Conservation (phyloP, 176 grass and related monocot species). For the Eragrostis curvula region DNA sequence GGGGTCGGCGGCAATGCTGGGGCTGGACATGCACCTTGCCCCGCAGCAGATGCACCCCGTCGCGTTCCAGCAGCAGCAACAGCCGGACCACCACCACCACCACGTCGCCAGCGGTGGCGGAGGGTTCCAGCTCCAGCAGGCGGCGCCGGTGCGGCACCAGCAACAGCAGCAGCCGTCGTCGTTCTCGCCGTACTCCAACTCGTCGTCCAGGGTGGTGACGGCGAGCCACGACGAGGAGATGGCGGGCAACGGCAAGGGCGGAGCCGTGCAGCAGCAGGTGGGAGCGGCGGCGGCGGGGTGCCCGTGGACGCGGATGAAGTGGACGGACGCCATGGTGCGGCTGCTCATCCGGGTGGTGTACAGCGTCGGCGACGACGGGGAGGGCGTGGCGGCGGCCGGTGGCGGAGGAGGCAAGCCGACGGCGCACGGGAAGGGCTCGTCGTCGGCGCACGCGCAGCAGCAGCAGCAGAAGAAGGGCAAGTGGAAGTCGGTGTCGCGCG, state of each 20-base stretch:
- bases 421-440: slow-evolving; percentile 21
- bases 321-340: slow-evolving; percentile 89
- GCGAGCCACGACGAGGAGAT: slow-evolving; percentile 51
- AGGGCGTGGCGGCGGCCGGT: slow-evolving; percentile 20
- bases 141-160: slow-evolving; percentile 27
- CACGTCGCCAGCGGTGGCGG: neutral
- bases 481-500: slow-evolving; percentile 89
- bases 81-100: neutral
- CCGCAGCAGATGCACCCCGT: slow-evolving; percentile 36
- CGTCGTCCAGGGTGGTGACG: slow-evolving; percentile 35
- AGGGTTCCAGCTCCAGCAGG: slow-evolving; percentile 39
- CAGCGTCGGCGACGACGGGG: slow-evolving; percentile 72
- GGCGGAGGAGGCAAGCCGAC: slow-evolving; percentile 13
- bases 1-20: slow-evolving; percentile 42
- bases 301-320: slow-evolving; percentile 96
- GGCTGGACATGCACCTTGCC: slow-evolving; percentile 31
- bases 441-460: slow-evolving; percentile 10
- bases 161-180: slow-evolving; percentile 4
- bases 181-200: slow-evolving; percentile 38
- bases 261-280: slow-evolving; percentile 25
- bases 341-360: slow-evolving; percentile 85
- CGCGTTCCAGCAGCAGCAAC: slow-evolving; percentile 39
- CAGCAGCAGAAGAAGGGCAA: slow-evolving; percentile 87
- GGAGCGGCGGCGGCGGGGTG: slow-evolving; percentile 25
- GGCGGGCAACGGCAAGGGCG: slow-evolving; percentile 32